These are phyloP conservation scores for Arabis alpina DNA, from an alignment of 345 rosid genomes.

Conservation along the genomic window DNA sequence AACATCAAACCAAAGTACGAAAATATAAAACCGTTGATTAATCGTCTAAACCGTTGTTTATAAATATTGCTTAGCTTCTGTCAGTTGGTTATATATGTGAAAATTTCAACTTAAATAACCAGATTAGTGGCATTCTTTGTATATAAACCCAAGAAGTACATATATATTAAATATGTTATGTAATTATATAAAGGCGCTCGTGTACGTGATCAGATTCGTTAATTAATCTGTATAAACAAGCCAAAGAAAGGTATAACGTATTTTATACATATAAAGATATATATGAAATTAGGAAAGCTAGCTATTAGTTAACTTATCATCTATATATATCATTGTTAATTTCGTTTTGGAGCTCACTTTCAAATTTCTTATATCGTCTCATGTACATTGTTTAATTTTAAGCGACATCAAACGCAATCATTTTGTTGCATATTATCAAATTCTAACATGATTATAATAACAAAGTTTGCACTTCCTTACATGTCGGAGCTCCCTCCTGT, in stretches of 20 bases:
- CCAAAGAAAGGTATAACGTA: conserved; percentile 6
- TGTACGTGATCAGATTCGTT: conserved; percentile 30
- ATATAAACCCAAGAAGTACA: background rate
- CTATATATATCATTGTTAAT: conserved; percentile 4
- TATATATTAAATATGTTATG: background rate
- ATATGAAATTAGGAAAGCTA: conserved; percentile 28
- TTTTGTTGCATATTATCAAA: conserved; percentile 34
- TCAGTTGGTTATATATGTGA: background rate
- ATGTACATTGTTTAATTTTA: conserved; percentile 29
- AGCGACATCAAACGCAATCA: conserved; percentile 39
- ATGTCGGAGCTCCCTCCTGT: conserved; percentile 37
- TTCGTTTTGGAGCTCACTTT: conserved; percentile 28
- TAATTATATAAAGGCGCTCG: conserved; percentile 22
- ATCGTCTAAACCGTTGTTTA: too few species aligned
- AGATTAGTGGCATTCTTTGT: background rate
- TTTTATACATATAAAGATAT: background rate
- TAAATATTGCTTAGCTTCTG: background rate
- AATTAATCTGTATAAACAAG: conserved; percentile 2
- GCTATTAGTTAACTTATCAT: conserved; percentile 10
- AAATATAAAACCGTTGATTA: background rate
- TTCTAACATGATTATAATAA: conserved; percentile 36
- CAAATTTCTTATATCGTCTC: conserved; percentile 9
- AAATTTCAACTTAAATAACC: background rate
- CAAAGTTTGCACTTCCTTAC: conserved; percentile 38
- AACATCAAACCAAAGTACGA: background rate